A percentile compares a stretch with the other conserved stretches of the same genome.
Evolutionary conservation across 2,329 filamentous ascomycete species (phyloP).

Genomic region (Peltaster fructicola): DNA sequence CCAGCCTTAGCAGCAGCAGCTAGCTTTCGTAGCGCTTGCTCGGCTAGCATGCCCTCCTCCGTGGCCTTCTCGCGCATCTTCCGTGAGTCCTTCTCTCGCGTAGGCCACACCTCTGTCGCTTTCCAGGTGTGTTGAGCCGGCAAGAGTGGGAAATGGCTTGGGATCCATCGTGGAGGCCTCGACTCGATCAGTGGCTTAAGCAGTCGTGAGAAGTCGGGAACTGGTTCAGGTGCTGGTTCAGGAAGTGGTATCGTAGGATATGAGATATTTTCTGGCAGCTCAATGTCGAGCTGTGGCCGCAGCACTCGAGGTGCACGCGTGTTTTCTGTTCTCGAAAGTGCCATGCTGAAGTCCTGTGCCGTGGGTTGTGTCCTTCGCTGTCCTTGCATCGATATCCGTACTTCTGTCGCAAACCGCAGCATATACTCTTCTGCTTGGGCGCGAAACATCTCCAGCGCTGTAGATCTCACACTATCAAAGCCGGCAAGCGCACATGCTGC

Average conservation of each 20-base stretch:
- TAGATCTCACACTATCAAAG: constrained; percentile 36
- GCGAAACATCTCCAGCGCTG: constrained; percentile 39
- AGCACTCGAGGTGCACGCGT: constrained; percentile 22
- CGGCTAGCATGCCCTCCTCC: constrained; percentile 46
- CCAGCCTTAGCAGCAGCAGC: constrained; percentile 32
- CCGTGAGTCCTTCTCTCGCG: constrained; percentile 41
- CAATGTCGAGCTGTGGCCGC: constrained; percentile 22
- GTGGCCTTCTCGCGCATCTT: constrained; percentile 40
- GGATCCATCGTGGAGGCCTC: constrained; percentile 35
- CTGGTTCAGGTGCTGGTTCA: constrained; percentile 21
- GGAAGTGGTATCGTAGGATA: constrained; percentile 25
- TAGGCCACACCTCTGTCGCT: constrained; percentile 39
- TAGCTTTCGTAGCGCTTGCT: constrained; percentile 46
- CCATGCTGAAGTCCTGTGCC: constrained; percentile 40
- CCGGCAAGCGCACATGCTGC: constrained; percentile 33
- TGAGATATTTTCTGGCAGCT: constrained; percentile 16
- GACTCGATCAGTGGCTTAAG: constrained; percentile 35
- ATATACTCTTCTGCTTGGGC: constrained; percentile 41
- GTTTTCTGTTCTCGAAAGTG: constrained; percentile 24
- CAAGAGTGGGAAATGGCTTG: constrained; percentile 41
- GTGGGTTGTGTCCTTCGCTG: constrained; percentile 38
- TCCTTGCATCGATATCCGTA: constrained; percentile 40
- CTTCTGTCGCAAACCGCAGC: constrained; percentile 33
- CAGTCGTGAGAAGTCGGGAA: constrained; percentile 28
- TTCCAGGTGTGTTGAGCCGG: constrained; percentile 49